These are phyloP conservation scores for Linnemannia elongata DNA, from an alignment of 192 early-diverging fungal species.

Conservation along the genomic window DNA sequence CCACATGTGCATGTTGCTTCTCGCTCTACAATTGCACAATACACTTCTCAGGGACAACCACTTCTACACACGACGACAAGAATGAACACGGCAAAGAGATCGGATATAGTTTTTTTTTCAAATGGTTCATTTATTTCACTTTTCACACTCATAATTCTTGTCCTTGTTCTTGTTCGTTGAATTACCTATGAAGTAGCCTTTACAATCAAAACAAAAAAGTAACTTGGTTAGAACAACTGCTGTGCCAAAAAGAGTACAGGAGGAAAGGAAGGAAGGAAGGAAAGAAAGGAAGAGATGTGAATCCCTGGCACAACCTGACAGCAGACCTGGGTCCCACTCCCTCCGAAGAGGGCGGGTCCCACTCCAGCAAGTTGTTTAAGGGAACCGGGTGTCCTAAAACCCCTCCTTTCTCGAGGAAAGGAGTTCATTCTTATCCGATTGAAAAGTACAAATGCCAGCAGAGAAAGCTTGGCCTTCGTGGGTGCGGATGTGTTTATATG, in stretches of 20 bases:
- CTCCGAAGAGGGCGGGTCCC: constrained; percentile 50
- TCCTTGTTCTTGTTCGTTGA: neutral
- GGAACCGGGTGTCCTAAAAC: constrained; percentile 60
- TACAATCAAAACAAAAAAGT: constrained; percentile 2
- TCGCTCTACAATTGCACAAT: neutral
- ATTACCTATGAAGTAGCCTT: neutral
- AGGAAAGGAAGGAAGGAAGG: neutral
- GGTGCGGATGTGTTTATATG: constrained; percentile 51
- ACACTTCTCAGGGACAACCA: neutral
- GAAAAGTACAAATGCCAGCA: constrained; percentile 59
- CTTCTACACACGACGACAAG: too few species aligned
- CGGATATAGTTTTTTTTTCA: neutral
- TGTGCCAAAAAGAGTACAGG: neutral
- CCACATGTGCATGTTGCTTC: neutral
- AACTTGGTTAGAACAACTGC: neutral
- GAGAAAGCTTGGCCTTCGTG: constrained; percentile 57
- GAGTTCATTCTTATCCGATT: constrained; percentile 59
- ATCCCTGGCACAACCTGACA: constrained; percentile 54
- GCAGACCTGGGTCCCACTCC: constrained; percentile 56
- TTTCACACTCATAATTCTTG: neutral
- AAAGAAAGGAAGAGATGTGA: constrained; percentile 25
- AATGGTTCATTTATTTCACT: neutral
- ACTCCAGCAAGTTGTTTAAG: constrained; percentile 56
- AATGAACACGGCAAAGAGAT: too few species aligned
- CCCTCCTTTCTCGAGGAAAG: constrained; percentile 46